phyloP scores from a whole-genome alignment of 2,329 filamentous ascomycete species.

The Fusarium staphyleae region DNA sequence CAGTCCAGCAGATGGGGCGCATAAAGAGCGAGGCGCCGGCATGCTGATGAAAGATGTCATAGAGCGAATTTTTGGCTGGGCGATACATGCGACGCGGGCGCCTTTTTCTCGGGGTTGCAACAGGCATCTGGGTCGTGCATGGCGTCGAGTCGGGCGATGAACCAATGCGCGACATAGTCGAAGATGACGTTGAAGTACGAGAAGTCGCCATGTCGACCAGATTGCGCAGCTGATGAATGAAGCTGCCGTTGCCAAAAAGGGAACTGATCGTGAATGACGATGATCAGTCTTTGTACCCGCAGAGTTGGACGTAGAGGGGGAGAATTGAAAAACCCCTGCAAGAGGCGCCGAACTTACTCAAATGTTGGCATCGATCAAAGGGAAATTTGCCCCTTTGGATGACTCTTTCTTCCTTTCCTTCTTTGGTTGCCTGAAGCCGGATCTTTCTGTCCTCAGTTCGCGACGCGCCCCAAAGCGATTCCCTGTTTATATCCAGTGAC shows the following conservation, averaged over 20 bases:
- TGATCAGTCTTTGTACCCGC: constrained; percentile 17
- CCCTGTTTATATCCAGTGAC: constrained; percentile 38
- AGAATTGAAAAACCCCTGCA: neutral
- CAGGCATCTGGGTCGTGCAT: constrained; percentile 37
- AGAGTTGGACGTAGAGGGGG: constrained; percentile 2
- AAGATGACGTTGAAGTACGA: constrained; percentile 16
- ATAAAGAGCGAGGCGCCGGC: constrained; percentile 57
- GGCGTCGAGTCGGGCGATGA: constrained; percentile 35
- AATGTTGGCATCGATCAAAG: constrained; percentile 39
- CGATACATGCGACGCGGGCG: constrained; percentile 46
- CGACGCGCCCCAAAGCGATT: constrained; percentile 37
- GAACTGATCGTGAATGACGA: constrained; percentile 18
- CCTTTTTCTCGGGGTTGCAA: constrained; percentile 33
- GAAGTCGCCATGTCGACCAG: constrained; percentile 42
- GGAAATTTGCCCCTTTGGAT: constrained; percentile 9
- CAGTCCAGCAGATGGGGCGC: constrained; percentile 64
- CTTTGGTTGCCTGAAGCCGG: constrained; percentile 28
- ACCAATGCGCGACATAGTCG: constrained; percentile 16
- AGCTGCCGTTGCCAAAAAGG: constrained; percentile 39
- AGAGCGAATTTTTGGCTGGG: constrained; percentile 58
- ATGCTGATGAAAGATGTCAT: constrained; percentile 59
- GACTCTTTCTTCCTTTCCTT: constrained; percentile 20
- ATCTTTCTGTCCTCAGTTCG: constrained; percentile 21
- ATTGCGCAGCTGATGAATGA: constrained; percentile 43
- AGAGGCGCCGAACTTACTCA: constrained; percentile 38